Evolutionary conservation across 75 land plant genomes (phyloP), one percentile per base, ranked within the genome.

Genomic region (Pseudotsuga menziesii): DNA sequence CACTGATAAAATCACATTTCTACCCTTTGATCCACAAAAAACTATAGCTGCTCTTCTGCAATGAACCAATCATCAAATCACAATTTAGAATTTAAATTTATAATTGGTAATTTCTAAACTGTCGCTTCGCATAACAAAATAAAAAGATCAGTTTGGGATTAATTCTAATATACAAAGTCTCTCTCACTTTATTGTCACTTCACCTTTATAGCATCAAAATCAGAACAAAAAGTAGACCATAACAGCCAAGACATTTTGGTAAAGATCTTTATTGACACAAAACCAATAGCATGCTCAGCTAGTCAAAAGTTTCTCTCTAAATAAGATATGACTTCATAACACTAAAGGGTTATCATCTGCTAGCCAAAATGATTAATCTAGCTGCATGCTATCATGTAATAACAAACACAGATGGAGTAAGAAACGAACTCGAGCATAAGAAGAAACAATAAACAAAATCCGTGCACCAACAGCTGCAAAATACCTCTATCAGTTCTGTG

Each of bases 1-100:
- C 0, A 89, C 89, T 9, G 84, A 72, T 29, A 84, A 84, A 57
- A 88, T 26, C 0, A 81, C 87, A 83, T 85, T 75, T 29, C 82
- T 83, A 13, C 90, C 99, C 66, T 82, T 88, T 20, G 84, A 74
- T 19, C 96, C 98, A 81, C 64, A 91, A 48, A 86, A 55, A 58
- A 63, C 41, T 57, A 77, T 87, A 12, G 85, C 81, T 61, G 89
- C 82, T 58, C 86, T 83, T 77, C 98, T 93, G 88, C 72, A 83
- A 77, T 22, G 62, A 39, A 54, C 20, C 20, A 58, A 57, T 19
- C 41, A 25, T 74, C 23, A 55, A 85, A 75, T 13, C 57, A 52
- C 44, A 15, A 60, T 35, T 32, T 63, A 64, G 35, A 69, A 69
- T 69, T 69, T 41, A 69, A 64, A 15, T 64, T 16, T 64, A 13